A percentile compares a stretch with the other conserved stretches of the same genome.
Conservation (phyloP, 495 filamentous ascomycete genomes). For the Cairneyella variabilis region DNA sequence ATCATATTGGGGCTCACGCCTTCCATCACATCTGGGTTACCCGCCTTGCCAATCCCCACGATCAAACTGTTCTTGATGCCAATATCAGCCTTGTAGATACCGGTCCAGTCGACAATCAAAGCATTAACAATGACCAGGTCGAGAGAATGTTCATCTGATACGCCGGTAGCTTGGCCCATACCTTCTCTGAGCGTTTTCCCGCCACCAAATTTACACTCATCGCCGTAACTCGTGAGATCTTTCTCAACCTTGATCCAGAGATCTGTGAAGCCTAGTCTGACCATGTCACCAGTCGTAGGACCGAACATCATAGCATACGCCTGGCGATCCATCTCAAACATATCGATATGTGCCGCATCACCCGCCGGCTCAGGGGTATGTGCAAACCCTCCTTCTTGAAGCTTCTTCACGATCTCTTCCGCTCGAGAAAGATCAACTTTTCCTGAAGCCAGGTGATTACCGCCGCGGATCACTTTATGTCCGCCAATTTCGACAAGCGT, state of each 20-base stretch:
- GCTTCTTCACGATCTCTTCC: conserved; percentile 60
- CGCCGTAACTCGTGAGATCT: conserved; percentile 80
- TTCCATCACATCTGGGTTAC: conserved; percentile 96
- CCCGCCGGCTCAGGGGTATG: conserved; percentile 63
- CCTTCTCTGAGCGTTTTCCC: conserved; percentile 94
- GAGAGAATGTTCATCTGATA: conserved; percentile 63
- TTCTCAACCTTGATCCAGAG: conserved; percentile 92
- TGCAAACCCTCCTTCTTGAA: conserved; percentile 70
- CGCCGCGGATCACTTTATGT: conserved; percentile 74
- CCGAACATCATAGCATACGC: conserved; percentile 89
- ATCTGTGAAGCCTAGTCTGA: conserved; percentile 79
- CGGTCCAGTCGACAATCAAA: conserved; percentile 83
- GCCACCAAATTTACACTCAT: conserved; percentile 94
- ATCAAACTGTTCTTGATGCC: conserved; percentile 88
- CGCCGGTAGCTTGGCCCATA: conserved; percentile 89
- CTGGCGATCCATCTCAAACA: conserved; percentile 68
- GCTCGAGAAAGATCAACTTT: conserved; percentile 55
- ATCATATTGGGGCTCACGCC: conserved; percentile 76
- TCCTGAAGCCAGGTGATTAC: conserved; percentile 76
- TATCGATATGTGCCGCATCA: conserved; percentile 50
- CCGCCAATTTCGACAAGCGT: conserved; percentile 88
- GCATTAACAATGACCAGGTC: conserved; percentile 94
- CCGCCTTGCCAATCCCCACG: conserved; percentile 89
- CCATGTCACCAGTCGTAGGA: conserved; percentile 80
- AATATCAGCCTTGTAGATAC: conserved; percentile 97